Evolutionary conservation across 1,284 basidiomycete genomes (phyloP).

Genomic region (Amylostereum areolatum): DNA sequence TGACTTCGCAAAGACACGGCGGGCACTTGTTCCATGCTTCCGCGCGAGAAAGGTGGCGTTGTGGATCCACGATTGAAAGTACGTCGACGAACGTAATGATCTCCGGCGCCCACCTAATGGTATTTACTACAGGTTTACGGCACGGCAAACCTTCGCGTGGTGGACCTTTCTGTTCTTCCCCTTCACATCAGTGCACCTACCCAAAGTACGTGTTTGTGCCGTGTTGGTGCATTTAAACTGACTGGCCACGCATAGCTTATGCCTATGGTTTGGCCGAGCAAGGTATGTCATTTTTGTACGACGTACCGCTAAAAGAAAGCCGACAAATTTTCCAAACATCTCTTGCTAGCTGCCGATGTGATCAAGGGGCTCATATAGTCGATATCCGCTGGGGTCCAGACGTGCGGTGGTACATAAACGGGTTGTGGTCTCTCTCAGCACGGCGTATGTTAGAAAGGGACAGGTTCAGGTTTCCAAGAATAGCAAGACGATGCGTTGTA

Average conservation of each 20-base stretch:
- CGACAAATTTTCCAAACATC: neutral
- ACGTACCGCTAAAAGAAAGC: neutral
- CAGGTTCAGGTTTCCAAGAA: too few relatives aligned
- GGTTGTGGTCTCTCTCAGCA: too few relatives aligned
- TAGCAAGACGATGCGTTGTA: too few relatives aligned
- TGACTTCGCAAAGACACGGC: constrained; percentile 15
- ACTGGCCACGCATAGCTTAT: constrained; percentile 12
- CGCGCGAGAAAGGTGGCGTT: constrained; percentile 46
- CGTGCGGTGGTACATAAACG: too few relatives aligned
- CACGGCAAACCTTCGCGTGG: constrained; percentile 27
- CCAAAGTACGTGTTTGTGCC: constrained; percentile 1
- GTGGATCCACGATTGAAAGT: constrained; percentile 44
- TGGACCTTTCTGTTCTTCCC: constrained; percentile 23
- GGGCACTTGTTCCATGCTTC: constrained; percentile 46
- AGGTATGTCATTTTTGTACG: constrained; percentile 12
- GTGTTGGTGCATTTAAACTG: too few relatives aligned
- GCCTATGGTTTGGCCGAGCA: constrained; percentile 25
- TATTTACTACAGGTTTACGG: constrained; percentile 35
- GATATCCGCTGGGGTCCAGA: too few relatives aligned
- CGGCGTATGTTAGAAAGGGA: too few relatives aligned
- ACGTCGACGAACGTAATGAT: too few relatives aligned
- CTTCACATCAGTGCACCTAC: constrained; percentile 16
- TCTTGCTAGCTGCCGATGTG: constrained; percentile 22
- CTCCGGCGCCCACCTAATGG: too few relatives aligned
- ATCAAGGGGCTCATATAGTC: constrained; percentile 17